Evolutionary conservation across 1,284 basidiomycete species (phyloP).

Genomic region (Puccinia hordei): DNA sequence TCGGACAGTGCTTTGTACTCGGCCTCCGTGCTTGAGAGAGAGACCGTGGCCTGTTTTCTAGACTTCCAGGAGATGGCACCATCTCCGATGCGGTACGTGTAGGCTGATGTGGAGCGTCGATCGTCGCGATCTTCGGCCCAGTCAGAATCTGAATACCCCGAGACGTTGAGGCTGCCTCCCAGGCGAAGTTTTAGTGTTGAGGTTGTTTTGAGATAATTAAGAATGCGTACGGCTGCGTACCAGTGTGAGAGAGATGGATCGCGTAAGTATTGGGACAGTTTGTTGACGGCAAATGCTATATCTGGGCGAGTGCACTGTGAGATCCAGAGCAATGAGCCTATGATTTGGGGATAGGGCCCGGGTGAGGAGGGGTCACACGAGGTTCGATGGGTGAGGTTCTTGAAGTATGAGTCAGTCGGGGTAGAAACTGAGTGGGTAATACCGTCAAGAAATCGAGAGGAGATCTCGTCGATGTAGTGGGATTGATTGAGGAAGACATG

Average conservation of each 20-base stretch:
- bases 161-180: neutral
- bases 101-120: neutral
- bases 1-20: too few relatives aligned
- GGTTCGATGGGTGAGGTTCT: neutral
- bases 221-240: neutral
- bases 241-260: neutral
- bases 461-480: too few relatives aligned
- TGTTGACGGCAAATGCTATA: too few relatives aligned
- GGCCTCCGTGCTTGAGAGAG: too few relatives aligned
- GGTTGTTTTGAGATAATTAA: neutral
- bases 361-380: neutral
- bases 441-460: too few relatives aligned
- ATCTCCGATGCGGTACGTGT: neutral
- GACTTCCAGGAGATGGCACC: neutral
- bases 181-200: neutral
- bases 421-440: neutral
- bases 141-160: slow-evolving; percentile 1
- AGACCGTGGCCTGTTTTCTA: neutral
- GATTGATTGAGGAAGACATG: neutral
- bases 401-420: neutral
- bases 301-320: neutral
- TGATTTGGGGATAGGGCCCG: neutral
- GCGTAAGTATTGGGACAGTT: neutral
- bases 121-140: neutral
- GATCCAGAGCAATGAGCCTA: neutral